Conservation (phyloP, 148 eudicot species). For the Fagopyrum homotropicum region DNA sequence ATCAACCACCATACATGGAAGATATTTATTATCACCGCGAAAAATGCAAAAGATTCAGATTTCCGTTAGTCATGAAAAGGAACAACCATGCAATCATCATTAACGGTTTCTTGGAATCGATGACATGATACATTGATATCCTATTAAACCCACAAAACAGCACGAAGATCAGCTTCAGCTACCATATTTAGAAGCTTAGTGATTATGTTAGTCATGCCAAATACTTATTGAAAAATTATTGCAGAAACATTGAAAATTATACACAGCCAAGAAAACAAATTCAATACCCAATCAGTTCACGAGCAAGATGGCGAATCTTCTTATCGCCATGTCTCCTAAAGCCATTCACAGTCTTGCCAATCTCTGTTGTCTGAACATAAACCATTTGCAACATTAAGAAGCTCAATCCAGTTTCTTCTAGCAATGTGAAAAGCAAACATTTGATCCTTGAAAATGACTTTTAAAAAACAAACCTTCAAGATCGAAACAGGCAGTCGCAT, state of each 20-base stretch:
- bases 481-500: conserved; percentile 67
- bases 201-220: background rate
- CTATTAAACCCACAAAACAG: background rate
- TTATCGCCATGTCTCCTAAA: conserved; percentile 54
- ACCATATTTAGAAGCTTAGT: background rate
- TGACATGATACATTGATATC: background rate
- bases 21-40: background rate
- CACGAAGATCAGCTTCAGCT: background rate
- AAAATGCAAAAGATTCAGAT: background rate
- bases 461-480: conserved; percentile 44
- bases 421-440: background rate
- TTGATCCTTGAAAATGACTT: conserved; percentile 6
- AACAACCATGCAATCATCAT: background rate
- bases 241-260: background rate
- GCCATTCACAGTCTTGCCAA: conserved; percentile 74
- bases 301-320: conserved; percentile 57
- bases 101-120: conserved; percentile 3
- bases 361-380: conserved; percentile 68
- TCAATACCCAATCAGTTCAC: conserved; percentile 59
- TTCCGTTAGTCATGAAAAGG: background rate
- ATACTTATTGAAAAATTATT: background rate
- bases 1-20: background rate
- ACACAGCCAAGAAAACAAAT: conserved; percentile 10
- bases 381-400: conserved; percentile 10
- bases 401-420: background rate